phyloP scores from a whole-genome alignment of 495 filamentous ascomycete species.

The Talaromyces proteolyticus region DNA sequence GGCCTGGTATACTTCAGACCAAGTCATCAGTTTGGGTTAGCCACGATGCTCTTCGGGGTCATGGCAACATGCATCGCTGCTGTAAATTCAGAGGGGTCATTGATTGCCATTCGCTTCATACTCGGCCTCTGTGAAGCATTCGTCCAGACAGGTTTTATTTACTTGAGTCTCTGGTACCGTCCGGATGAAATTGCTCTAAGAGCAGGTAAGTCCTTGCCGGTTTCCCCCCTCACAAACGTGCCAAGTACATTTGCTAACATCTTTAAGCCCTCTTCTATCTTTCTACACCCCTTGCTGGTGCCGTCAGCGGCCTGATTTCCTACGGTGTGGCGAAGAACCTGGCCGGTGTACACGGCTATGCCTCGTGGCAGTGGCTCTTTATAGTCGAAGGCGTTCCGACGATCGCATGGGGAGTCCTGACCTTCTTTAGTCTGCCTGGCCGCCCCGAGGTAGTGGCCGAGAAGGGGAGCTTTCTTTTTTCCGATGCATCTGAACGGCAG shows the following conservation, averaged over 20 bases:
- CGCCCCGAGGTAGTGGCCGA: not conserved
- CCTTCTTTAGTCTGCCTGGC: not conserved
- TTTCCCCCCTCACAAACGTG: not conserved
- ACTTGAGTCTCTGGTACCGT: not conserved
- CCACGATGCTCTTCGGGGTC: not conserved
- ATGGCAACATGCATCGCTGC: not conserved
- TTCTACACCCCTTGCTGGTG: not conserved
- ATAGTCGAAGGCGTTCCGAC: not conserved
- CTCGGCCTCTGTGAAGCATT: slow-evolving; percentile 1
- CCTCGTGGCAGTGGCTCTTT: slow-evolving; percentile 1
- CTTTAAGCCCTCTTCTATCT: not conserved
- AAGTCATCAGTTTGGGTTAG: not conserved
- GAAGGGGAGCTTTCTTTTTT: not conserved
- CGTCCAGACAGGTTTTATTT: not conserved
- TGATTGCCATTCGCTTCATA: not conserved
- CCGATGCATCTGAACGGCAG: not conserved
- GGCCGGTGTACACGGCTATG: not conserved
- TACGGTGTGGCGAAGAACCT: not conserved
- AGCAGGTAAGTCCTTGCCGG: not conserved
- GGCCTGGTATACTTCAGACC: not conserved
- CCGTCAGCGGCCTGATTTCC: not conserved
- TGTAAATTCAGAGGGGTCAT: not conserved
- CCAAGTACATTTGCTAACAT: not conserved
- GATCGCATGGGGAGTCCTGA: not conserved
- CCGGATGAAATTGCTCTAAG: not conserved